These are phyloP conservation scores for Juncus effusus DNA, from an alignment of 176 grass and related monocot genomes.

Conservation along the genomic window DNA sequence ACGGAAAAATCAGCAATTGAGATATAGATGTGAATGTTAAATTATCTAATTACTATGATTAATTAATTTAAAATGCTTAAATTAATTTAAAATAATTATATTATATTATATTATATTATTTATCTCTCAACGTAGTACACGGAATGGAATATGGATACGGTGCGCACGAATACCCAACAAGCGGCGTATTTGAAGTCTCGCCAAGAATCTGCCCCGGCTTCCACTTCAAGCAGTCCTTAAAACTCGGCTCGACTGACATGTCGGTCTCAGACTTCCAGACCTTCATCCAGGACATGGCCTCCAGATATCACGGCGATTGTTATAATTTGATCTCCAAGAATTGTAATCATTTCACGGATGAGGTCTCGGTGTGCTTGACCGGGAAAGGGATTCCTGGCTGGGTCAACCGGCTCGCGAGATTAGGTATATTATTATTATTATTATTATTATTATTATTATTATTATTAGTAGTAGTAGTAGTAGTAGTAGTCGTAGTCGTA, in stretches of 20 bases:
- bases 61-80: too few relatives aligned
- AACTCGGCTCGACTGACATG: conserved; percentile 57
- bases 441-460: not conserved
- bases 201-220: conserved; percentile 75
- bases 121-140: conserved; percentile 49
- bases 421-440: conserved; percentile 42
- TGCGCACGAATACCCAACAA: conserved; percentile 63
- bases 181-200: conserved; percentile 81
- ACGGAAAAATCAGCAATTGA: too few relatives aligned
- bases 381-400: conserved; percentile 55
- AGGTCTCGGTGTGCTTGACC: conserved; percentile 52
- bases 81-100: too few relatives aligned
- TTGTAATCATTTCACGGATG: conserved; percentile 86
- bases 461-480: not conserved
- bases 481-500: not conserved
- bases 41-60: too few relatives aligned
- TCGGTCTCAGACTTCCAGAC: conserved; percentile 53
- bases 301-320: conserved; percentile 57
- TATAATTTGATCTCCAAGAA: conserved; percentile 83
- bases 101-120: too few relatives aligned
- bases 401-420: conserved; percentile 83
- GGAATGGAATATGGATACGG: conserved; percentile 75
- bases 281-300: conserved; percentile 57
- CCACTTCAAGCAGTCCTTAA: conserved; percentile 51
- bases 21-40: too few relatives aligned